Percentiles rank a stretch among this genome's conserved stretches.
These are phyloP conservation scores for Microsporum canis DNA, from an alignment of 2,329 filamentous ascomycete genomes.

Conservation along the genomic window DNA sequence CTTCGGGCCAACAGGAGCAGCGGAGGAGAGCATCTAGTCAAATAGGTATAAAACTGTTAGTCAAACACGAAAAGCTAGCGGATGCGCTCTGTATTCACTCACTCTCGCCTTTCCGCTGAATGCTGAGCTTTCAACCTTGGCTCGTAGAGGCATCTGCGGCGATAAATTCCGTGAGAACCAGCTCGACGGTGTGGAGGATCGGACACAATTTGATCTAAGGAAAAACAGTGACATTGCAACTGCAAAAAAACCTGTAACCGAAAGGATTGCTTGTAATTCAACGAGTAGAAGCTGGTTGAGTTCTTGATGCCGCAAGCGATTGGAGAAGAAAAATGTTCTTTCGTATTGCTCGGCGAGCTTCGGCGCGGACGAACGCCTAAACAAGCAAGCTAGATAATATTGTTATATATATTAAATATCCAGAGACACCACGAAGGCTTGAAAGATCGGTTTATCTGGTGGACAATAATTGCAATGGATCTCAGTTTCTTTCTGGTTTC, in stretches of 20 bases:
- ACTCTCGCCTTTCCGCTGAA: slow-evolving; percentile 45
- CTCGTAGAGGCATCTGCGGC: slow-evolving; percentile 64
- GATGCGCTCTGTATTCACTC: slow-evolving; percentile 16
- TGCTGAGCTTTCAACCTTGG: slow-evolving; percentile 56
- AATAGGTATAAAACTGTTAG: neutral
- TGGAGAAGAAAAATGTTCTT: neutral
- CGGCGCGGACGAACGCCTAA: neutral
- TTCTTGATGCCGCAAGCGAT: neutral
- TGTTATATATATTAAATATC: no score
- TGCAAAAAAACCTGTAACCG: neutral
- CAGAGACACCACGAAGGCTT: no score
- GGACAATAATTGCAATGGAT: no score
- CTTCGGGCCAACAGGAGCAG: slow-evolving; percentile 25
- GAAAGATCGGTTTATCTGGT: no score
- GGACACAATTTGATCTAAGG: slow-evolving; percentile 30
- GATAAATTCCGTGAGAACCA: slow-evolving; percentile 35
- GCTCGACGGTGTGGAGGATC: slow-evolving; percentile 35
- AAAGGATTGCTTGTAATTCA: neutral
- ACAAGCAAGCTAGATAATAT: no score
- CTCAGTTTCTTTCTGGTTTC: no score
- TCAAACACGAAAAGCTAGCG: neutral
- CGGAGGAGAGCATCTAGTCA: neutral
- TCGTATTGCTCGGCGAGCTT: neutral
- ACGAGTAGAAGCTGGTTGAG: neutral
- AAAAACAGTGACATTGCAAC: slow-evolving; percentile 30